Evolutionary conservation across 441 rosid species (phyloP), one percentile per base, ranked within the genome.

Genomic region (Corymbia citriodora): DNA sequence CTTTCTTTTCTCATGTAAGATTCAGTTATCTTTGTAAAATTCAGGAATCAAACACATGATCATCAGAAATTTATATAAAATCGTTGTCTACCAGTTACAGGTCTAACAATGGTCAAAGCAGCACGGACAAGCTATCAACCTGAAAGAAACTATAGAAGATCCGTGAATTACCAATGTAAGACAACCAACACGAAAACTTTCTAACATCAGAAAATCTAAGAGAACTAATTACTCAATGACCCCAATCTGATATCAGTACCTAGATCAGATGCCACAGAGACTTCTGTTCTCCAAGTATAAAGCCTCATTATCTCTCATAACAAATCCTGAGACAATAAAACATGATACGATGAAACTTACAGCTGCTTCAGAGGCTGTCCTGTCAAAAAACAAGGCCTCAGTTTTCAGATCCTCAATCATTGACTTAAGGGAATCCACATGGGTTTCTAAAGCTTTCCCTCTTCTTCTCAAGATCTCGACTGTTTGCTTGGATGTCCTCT

Each of bases 401-500:
- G 96, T 94, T 91, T 91, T 91, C 91, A 98, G 96, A 93, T 98
- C 98, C 91, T 95, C 91, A 90, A 96, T 94, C 91, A 93, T 93
- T 87, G 96, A 95, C 93, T 94, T 95, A 54, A 96, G 93, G 61
- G 98, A 91, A 89, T 95, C 92, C 87, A 93, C 94, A 61, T 96
- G 96, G 7, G 95, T 94, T 91, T 93, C 95, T 93, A 97, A 92
- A 89, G 93, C 93, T 90, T 96, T 93, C 87, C 95, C 99, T 91
- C 99, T 96, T 93, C 99, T 96, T 89, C 90, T 95, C 93, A 98
- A 92, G 89, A 98, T 93, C 9, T 96, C 99, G 88, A 95, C 91
- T 0, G 99, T 95, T 93, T 97, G 98, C 91, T 95, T 98, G n/a
- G 96, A 94, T 72, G 98, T 94, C 92, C 98, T 95, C 7, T 98